Evolutionary conservation across 345 rosid species (phyloP), one percentile per base, ranked within the genome.

Genomic region (Diplotaxis tenuifolia): DNA sequence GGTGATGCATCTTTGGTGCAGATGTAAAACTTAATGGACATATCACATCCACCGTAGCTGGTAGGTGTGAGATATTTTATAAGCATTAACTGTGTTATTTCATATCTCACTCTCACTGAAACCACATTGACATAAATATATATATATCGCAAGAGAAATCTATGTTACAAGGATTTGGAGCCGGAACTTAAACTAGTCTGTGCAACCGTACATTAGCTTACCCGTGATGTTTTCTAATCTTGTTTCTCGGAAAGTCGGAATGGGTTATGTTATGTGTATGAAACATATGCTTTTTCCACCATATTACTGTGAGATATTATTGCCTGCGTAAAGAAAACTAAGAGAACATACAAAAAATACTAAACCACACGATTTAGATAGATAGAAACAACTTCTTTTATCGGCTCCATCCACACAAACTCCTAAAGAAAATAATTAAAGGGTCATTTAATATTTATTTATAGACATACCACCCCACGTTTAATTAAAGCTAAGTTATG

Each of bases 31-130:
- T 23, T 27, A 20, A 14, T 22, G 11, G 62, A 62, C 21, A 25
- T 0, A 4, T 55, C 60, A 22, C 31, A 55, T 52, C 53, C 9
- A 25, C 28, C 32, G 19, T 22, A 21, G 58, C 8, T 42, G 59
- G 34, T 65, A 65, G 71, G 36, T 65, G 36, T 29, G n/a, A 56
- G 71, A 28, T 73, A 55, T 65, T 64, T 73, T 27, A 14, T 9
- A 3, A 14, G 19, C 47, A 72, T 23, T 62, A 9, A 52, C 15
- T 32, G 23, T 32, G 38, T 12, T 34, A 11, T 50, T 23, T 62
- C 54, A 52, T 34, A 22, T 1, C 36, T 71, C 16, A 22, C 16
- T 70, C 16, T 61, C 16, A 21, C 12, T 59, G 57, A 42, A 3
- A 29, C 25, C 34, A 29, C n/a, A n/a, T n/a, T n/a, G n/a, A 7